Conservation (phyloP, 768 basidiomycete genomes). For the Amanita pallidorosea region DNA sequence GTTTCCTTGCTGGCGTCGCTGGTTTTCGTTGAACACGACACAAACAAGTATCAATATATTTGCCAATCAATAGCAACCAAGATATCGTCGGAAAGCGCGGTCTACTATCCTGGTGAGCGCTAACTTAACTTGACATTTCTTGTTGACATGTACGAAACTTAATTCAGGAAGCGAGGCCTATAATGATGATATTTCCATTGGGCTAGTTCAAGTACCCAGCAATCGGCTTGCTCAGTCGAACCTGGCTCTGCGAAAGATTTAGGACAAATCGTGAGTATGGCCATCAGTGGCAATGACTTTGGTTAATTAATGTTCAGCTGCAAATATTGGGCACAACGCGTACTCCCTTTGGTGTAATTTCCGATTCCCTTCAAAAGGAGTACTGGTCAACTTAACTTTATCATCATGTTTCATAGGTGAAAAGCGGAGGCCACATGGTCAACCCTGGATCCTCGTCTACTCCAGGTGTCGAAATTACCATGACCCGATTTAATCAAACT, state of each 20-base stretch:
- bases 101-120: neutral
- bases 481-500: constrained; percentile 27
- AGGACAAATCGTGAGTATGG: neutral
- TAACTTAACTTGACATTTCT: neutral
- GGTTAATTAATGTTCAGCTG: neutral
- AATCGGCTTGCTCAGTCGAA: constrained; percentile 2
- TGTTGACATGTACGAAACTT: no score
- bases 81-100: neutral
- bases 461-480: constrained; percentile 34
- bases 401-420: constrained; percentile 22
- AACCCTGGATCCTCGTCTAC: constrained; percentile 42
- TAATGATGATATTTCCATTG: neutral
- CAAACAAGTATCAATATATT: neutral
- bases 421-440: constrained; percentile 35
- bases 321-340: neutral
- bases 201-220: neutral
- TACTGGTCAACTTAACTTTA: neutral
- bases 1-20: no score
- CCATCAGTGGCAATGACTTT: no score
- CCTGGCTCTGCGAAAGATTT: constrained; percentile 2
- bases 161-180: neutral
- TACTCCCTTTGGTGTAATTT: neutral
- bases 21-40: neutral
- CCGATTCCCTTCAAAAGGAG: neutral
- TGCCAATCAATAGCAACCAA: neutral